Percentiles rank a stretch among this genome's conserved stretches.
Conservation (phyloP, 768 basidiomycete genomes). For the Naganishia onofrii region DNA sequence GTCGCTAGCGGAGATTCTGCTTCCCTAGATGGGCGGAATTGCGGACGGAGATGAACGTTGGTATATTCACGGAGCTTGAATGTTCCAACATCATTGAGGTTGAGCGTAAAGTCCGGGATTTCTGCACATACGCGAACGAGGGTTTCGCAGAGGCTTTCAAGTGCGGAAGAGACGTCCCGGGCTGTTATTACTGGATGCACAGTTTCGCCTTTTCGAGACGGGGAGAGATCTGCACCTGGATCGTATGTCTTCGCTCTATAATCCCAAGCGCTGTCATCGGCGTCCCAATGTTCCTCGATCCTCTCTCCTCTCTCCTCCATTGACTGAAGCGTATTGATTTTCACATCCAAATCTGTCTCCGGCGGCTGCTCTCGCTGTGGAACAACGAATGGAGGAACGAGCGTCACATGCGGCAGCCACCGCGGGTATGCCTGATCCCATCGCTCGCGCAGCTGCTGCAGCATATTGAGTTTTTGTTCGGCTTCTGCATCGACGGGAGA, state of each 20-base stretch:
- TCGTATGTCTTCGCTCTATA: neutral
- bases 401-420: slow-evolving; percentile 15
- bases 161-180: neutral
- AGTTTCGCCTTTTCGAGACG: neutral
- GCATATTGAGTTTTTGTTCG: neutral
- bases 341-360: neutral
- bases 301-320: too few species aligned
- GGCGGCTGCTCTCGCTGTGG: neutral
- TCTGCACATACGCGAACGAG: neutral
- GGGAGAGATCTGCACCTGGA: neutral
- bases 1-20: neutral
- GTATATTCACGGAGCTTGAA: slow-evolving; percentile 15
- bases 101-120: neutral
- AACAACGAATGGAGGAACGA: slow-evolving; percentile 4
- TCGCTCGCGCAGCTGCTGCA: slow-evolving; percentile 6
- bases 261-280: neutral
- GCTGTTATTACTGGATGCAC: neutral
- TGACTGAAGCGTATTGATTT: neutral
- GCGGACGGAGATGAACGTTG: slow-evolving; percentile 6
- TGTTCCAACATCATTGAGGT: neutral
- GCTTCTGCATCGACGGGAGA: neutral
- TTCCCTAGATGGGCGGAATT: neutral
- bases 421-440: slow-evolving; percentile 21
- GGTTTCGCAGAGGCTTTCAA: neutral
- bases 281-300: neutral